Evolutionary conservation across 1,284 basidiomycete species (phyloP), one percentile per base, ranked within the genome.

Genomic region (Thecaphora thlaspeos): DNA sequence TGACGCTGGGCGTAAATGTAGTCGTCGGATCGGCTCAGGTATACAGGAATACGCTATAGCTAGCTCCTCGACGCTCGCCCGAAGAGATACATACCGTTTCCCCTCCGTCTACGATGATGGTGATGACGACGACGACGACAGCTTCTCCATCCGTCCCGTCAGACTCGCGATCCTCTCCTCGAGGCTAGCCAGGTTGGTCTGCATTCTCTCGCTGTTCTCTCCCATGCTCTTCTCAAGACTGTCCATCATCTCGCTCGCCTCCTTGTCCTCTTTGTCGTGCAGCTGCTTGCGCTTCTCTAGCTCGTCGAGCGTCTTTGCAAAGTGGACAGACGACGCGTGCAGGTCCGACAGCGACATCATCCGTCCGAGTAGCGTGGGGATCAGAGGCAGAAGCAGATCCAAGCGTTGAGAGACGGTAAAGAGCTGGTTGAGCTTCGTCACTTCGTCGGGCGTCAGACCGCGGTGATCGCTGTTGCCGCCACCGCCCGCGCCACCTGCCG

Each of bases 301-400:
- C n/a, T 82, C 83, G 41, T 81, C 83, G 50, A 92, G 83, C 60
- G 73, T 73, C 2, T 68, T 67, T 0, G 77, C 79, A 39, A 96
- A 91, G 17, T 86, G 83, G 0, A 86, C 82, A 0, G 93, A 90
- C 41, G 88, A 86, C 0, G 87, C 83, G 75, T 98, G 94, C 54
- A 98, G 79, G 0, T 85, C 78, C 2, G 89, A 86, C 10, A 98
- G 82, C 11, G 91, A 91, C 43, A 88, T 85, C 26, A 98, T 80
- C 3, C 94, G 87, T 1, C 86, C 85, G 19, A 98, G 83, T n/a
- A 98, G 86, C 52, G 91, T 88, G 0, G 92, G 90, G 11, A 95
- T 86, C 53, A 96, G 87, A 0, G 94, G 91, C 0, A 97, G 81
- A 0, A 90, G 83, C 0, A 92, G 91, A 18, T 88, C 87, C 0